Percentiles rank a stretch among this genome's conserved stretches.
phyloP scores from a whole-genome alignment of 768 basidiomycete species.

The Exsudoporus frostii region DNA sequence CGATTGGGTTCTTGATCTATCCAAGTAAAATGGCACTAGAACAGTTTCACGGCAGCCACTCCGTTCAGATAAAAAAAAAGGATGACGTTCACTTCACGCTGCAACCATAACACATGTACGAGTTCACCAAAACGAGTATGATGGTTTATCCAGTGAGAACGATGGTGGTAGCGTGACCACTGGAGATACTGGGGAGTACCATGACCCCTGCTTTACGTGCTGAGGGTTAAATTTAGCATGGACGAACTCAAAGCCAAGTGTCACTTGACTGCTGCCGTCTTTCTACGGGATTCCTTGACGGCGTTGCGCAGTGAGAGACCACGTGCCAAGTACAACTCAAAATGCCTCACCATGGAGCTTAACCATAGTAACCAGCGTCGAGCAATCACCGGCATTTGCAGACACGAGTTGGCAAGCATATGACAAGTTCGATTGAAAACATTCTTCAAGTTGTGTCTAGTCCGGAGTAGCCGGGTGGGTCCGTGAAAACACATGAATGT shows the following conservation, averaged over 20 bases:
- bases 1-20: neutral
- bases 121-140: neutral
- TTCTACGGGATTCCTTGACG: neutral
- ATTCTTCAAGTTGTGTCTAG: neutral
- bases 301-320: neutral
- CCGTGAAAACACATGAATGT: constrained; percentile 24
- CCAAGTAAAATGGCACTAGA: neutral
- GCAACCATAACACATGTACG: neutral
- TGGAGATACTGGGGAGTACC: neutral
- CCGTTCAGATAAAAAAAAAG: neutral
- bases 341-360: neutral
- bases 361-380: neutral
- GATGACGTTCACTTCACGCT: neutral
- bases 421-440: too few relatives aligned
- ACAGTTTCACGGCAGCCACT: neutral
- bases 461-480: neutral
- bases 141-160: neutral
- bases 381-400: neutral
- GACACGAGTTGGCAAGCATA: too few relatives aligned
- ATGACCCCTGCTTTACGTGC: neutral
- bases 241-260: neutral
- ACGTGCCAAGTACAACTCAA: neutral
- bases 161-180: neutral
- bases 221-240: neutral
- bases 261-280: neutral